These are phyloP conservation scores for Psilocybe tampanensis DNA, from an alignment of 768 basidiomycete species.

Conservation along the genomic window DNA sequence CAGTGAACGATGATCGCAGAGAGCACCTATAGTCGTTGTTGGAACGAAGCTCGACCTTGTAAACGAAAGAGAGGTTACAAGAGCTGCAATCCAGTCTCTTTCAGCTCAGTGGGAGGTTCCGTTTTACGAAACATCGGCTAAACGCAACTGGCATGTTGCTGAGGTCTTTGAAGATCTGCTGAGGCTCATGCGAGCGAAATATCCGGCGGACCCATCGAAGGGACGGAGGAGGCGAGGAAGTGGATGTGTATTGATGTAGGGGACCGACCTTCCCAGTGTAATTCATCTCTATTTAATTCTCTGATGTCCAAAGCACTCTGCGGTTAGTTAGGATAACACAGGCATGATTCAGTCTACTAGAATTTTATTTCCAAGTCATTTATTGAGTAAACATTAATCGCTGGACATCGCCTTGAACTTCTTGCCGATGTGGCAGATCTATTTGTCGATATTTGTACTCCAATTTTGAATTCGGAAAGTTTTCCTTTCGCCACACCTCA, in stretches of 20 bases:
- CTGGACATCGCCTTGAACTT: too few relatives aligned
- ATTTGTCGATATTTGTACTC: slow-evolving; percentile 22
- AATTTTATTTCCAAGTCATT: not conserved
- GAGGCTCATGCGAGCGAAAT: slow-evolving; percentile 70
- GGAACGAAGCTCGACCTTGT: slow-evolving; percentile 85
- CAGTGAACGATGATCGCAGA: slow-evolving; percentile 33
- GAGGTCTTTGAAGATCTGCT: slow-evolving; percentile 81
- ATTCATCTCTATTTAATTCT: not conserved
- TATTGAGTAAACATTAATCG: not conserved
- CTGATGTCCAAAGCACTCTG: not conserved
- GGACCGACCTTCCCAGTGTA: not conserved
- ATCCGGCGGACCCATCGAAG: slow-evolving; percentile 51
- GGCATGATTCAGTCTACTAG: not conserved
- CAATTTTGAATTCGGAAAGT: not conserved
- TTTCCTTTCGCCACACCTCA: slow-evolving; percentile 6
- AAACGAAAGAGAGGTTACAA: slow-evolving; percentile 78
- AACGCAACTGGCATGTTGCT: slow-evolving; percentile 76
- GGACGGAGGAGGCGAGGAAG: slow-evolving; percentile 35
- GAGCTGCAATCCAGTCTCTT: slow-evolving; percentile 62
- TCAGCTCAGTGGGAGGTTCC: slow-evolving; percentile 69
- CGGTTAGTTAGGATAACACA: not conserved
- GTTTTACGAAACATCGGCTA: slow-evolving; percentile 89
- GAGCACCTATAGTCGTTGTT: slow-evolving; percentile 81
- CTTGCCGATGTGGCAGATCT: slow-evolving; percentile 16
- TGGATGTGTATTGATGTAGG: slow-evolving; percentile 46